Evolutionary conservation across 176 grass and related monocot genomes (phyloP).

Genomic region (Panicum miliaceum): DNA sequence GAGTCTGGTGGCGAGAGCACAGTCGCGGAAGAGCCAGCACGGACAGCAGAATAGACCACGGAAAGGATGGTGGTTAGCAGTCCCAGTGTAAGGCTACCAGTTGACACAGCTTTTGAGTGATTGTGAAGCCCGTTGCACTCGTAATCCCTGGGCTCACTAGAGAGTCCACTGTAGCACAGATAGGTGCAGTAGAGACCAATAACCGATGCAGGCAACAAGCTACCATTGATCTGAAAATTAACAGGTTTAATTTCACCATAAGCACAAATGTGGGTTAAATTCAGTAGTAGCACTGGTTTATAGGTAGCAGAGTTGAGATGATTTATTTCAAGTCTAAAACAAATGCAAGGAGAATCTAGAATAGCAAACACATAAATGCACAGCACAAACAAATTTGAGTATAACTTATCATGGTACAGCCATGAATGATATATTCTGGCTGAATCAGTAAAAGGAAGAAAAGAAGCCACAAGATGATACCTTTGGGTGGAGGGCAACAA

Average conservation of each 20-base stretch:
- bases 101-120: slow-evolving; percentile 95
- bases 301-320: background rate
- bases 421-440: background rate
- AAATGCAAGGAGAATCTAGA: background rate
- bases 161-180: slow-evolving; percentile 91
- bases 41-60: slow-evolving; percentile 98
- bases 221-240: slow-evolving; percentile 82
- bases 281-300: background rate
- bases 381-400: background rate
- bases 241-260: background rate
- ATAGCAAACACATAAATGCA: background rate
- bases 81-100: slow-evolving; percentile 83
- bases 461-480: slow-evolving; percentile 38
- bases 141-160: slow-evolving; percentile 95
- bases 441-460: background rate
- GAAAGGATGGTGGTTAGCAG: slow-evolving; percentile 93
- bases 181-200: slow-evolving; percentile 89
- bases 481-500: slow-evolving; percentile 95
- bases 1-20: slow-evolving; percentile 81
- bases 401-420: background rate
- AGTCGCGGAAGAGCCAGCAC: slow-evolving; percentile 89
- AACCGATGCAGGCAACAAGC: slow-evolving; percentile 89
- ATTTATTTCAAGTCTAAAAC: background rate
- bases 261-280: slow-evolving; percentile 5
- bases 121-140: slow-evolving; percentile 97